A percentile compares a stretch with the other conserved stretches of the same genome.
Conservation (phyloP, 371 early-diverging fungal genomes). For the Apophysomyces variabilis region DNA sequence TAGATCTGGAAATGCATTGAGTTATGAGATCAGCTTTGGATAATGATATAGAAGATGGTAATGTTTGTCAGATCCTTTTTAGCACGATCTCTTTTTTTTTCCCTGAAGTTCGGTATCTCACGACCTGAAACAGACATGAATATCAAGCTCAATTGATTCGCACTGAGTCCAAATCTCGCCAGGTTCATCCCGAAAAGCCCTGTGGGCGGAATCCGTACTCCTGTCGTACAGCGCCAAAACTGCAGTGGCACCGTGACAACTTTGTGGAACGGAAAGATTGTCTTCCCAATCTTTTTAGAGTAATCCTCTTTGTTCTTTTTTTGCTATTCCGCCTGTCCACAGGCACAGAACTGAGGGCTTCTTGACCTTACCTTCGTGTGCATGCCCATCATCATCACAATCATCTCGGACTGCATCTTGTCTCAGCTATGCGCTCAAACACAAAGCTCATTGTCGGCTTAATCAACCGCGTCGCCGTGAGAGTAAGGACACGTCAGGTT, state of each 20-base stretch:
- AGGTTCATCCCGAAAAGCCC: no score
- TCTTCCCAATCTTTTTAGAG: conserved; percentile 3
- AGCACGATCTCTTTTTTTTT: no score
- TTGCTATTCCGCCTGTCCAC: conserved; percentile 1
- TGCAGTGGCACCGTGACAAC: conserved; percentile 3
- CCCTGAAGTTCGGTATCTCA: no score
- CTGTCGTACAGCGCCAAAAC: no score
- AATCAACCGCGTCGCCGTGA: conserved; percentile 55
- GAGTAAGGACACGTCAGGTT: conserved; percentile 33
- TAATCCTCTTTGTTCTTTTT: background rate
- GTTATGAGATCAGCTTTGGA: no score
- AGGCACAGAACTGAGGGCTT: background rate
- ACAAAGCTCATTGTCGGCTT: conserved; percentile 55
- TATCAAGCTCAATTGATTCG: no score
- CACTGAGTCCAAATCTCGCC: no score
- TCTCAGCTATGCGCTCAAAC: conserved; percentile 42
- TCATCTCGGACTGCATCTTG: conserved; percentile 8
- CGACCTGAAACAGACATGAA: no score
- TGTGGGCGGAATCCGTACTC: no score
- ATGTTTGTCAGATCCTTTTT: no score
- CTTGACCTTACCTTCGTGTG: background rate
- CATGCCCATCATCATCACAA: conserved; percentile 1
- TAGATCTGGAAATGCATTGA: no score
- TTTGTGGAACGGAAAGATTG: conserved; percentile 5
- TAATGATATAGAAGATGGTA: no score